Evolutionary conservation across 2,329 filamentous ascomycete genomes (phyloP), one percentile per base, ranked within the genome.

Genomic region (Calonectria ilicicola): DNA sequence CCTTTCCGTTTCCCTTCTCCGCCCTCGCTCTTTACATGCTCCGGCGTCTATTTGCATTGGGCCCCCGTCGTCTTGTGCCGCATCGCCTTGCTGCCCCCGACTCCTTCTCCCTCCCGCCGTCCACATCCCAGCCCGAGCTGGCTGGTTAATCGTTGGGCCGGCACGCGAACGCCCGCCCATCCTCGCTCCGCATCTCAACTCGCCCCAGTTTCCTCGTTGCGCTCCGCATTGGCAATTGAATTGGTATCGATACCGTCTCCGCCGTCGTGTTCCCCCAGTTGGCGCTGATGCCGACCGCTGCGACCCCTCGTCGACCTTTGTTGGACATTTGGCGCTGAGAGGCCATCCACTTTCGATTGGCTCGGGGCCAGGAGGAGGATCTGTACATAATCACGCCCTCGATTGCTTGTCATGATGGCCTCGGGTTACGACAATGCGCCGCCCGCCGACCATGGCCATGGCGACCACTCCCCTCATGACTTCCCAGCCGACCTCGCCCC

Each of bases 371-470:
- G 80, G 78, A 78, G 75, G 76, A 75, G 73, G 75, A 75, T 73
- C 65, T 75, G 75, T 75, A 73, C 56, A 74, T 73, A 75, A 72
- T 67, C 69, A 75, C 71, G 70, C 76, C 65, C 71, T 77, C 77
- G 77, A 76, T 77, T 75, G 70, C 74, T 79, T 75, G 73, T 75
- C 78, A 80, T 76, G 69, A 87, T 88, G 85, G 86, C 86, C 76
- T 86, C 87, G 76, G 86, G 87, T 75, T 86, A 88, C 80, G 85
- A 86, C 77, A 83, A 84, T 78, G 82, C 82, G 77, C 80, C 82
- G 77, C 82, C 83, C 73, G 80, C 78, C 80, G 85, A 86, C 74
- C 82, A 81, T 76, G 77, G 79, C 73, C 83, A 81, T 64, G 82
- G 80, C 69, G 81, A 82, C 68, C 74, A 71, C 53, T 60, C 53